A percentile compares a stretch with the other conserved stretches of the same genome.
These are phyloP conservation scores for Haplographium delicatum DNA, from an alignment of 495 filamentous ascomycete genomes.

Conservation along the genomic window DNA sequence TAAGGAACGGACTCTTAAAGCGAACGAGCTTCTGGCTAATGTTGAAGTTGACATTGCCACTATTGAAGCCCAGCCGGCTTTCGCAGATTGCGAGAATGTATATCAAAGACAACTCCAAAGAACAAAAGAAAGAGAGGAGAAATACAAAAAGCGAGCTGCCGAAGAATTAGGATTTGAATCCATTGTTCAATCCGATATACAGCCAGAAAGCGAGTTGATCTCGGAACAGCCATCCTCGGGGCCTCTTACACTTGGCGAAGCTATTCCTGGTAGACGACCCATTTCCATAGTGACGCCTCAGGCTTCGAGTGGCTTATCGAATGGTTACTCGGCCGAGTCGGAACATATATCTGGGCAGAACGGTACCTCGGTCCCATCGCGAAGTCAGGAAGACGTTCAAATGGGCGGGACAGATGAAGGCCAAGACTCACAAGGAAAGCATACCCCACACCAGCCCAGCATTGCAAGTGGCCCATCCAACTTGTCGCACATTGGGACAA, in stretches of 20 bases:
- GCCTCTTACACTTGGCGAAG: constrained; percentile 56
- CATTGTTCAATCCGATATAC: constrained; percentile 14
- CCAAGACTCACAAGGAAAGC: constrained; percentile 27
- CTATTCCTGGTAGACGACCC: constrained; percentile 42
- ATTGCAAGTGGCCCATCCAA: constrained; percentile 24
- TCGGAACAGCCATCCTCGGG: constrained; percentile 34
- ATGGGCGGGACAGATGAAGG: constrained; percentile 58
- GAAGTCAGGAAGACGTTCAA: constrained; percentile 45
- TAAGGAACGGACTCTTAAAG: constrained; percentile 70
- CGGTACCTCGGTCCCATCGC: constrained; percentile 58
- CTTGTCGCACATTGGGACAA: constrained; percentile 7
- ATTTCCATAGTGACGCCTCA: neutral
- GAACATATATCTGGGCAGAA: constrained; percentile 49
- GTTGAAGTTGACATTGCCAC: constrained; percentile 82
- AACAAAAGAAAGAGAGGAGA: constrained; percentile 58
- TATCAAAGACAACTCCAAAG: constrained; percentile 71
- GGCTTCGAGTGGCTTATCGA: constrained; percentile 43
- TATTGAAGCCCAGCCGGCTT: constrained; percentile 60
- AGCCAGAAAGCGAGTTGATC: constrained; percentile 5
- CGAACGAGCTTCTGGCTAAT: constrained; percentile 84
- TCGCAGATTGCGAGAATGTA: constrained; percentile 65
- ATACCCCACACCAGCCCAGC: constrained; percentile 23
- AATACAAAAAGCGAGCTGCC: constrained; percentile 49
- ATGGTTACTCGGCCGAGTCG: constrained; percentile 43
- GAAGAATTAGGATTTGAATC: constrained; percentile 31